phyloP scores from a whole-genome alignment of 305 asterid genomes.

The Fraxinus xanthoxyloides region DNA sequence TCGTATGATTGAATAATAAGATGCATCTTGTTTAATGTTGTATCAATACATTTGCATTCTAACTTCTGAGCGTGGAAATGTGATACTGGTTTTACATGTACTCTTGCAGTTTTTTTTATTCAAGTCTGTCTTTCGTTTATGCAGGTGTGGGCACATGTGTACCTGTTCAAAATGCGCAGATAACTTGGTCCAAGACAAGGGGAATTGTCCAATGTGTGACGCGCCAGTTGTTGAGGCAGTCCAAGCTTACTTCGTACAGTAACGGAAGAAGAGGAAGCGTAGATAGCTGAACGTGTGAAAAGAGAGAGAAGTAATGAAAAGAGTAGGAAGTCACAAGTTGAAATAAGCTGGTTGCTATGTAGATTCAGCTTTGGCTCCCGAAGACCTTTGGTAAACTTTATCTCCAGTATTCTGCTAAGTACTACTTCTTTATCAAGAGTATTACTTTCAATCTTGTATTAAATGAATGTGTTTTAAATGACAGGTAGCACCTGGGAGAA shows the following conservation, averaged over 20 bases:
- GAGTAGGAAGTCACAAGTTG: constrained; percentile 17
- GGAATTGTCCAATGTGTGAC: constrained; percentile 86
- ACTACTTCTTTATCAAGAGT: background rate
- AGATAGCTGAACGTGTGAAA: constrained; percentile 9
- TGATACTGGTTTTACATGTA: background rate
- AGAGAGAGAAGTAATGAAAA: background rate
- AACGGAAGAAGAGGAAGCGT: constrained; percentile 1
- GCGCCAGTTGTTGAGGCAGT: constrained; percentile 77
- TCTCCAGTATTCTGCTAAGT: background rate
- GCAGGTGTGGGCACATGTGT: constrained; percentile 98
- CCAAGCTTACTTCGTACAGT: constrained; percentile 63
- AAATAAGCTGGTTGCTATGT: constrained; percentile 26
- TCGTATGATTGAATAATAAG: background rate
- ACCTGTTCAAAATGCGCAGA: constrained; percentile 78
- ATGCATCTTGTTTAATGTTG: background rate
- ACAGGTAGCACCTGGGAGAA: background rate
- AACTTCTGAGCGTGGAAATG: background rate
- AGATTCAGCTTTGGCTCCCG: constrained; percentile 19
- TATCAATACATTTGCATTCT: background rate
- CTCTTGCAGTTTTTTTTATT: background rate
- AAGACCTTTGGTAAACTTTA: constrained; percentile 1
- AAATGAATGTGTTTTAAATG: background rate
- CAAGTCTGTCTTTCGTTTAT: background rate
- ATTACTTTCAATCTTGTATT: background rate
- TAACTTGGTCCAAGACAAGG: constrained; percentile 39